Conservation (phyloP, 2,329 filamentous ascomycete genomes). For the Cadophora sp. region DNA sequence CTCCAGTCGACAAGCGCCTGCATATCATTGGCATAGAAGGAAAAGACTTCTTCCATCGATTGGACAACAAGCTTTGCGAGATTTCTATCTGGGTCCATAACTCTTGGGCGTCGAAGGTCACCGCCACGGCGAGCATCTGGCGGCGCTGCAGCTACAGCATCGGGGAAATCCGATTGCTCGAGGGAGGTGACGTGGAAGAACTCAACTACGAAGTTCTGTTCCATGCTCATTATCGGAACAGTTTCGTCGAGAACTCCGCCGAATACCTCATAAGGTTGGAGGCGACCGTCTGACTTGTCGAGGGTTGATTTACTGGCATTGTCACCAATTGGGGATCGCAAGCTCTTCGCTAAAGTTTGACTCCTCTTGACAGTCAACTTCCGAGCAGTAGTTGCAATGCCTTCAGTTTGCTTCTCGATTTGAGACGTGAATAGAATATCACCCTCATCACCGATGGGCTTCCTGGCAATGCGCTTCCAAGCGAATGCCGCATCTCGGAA, state of each 20-base stretch:
- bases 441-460: conserved; percentile 76
- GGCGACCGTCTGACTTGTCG: conserved; percentile 70
- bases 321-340: conserved; percentile 73
- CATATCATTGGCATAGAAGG: conserved; percentile 80
- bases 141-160: conserved; percentile 70
- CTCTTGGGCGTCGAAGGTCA: conserved; percentile 75
- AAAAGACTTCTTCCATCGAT: conserved; percentile 88
- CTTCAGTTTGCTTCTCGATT: conserved; percentile 84
- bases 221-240: conserved; percentile 82
- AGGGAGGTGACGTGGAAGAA: conserved; percentile 95
- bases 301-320: conserved; percentile 55
- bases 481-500: conserved; percentile 78
- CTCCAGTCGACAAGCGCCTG: conserved; percentile 86
- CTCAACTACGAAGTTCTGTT: conserved; percentile 97
- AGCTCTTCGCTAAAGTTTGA: conserved; percentile 79
- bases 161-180: conserved; percentile 81
- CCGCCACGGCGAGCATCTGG: conserved; percentile 74
- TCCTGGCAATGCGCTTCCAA: conserved; percentile 82
- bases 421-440: conserved; percentile 89
- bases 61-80: conserved; percentile 85
- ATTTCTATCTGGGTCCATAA: conserved; percentile 87
- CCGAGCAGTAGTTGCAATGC: conserved; percentile 76
- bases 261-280: conserved; percentile 83
- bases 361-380: conserved; percentile 95
- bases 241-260: conserved; percentile 81